These are phyloP conservation scores for Lachancea mirantina DNA, from an alignment of 805 yeast genomes.

Conservation along the genomic window DNA sequence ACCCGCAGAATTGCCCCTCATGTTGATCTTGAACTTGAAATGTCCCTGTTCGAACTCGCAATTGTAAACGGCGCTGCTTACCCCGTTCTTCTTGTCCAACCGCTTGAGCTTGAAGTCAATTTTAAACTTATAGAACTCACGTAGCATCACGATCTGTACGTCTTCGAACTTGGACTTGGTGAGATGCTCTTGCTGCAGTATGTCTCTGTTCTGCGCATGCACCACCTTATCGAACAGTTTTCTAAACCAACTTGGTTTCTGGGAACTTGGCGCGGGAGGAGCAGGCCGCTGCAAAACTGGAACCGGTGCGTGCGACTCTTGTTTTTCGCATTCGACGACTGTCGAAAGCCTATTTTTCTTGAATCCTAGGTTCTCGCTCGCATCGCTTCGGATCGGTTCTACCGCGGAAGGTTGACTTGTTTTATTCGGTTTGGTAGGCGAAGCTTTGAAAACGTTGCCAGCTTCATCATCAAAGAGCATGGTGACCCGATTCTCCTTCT, in stretches of 20 bases:
- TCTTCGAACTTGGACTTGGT: constrained; percentile 26
- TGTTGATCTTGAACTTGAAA: constrained; percentile 24
- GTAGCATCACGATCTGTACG: constrained; percentile 22
- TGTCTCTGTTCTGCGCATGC: constrained; percentile 5
- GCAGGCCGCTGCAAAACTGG: constrained; percentile 4
- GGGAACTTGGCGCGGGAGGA: constrained; percentile 3
- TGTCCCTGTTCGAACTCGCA: constrained; percentile 25
- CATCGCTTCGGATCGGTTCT: neutral
- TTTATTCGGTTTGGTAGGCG: constrained; percentile 2
- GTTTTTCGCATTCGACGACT: constrained; percentile 5
- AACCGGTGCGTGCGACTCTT: neutral
- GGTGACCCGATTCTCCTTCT: constrained; percentile 18
- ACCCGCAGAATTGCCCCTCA: constrained; percentile 10
- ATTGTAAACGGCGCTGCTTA: constrained; percentile 23
- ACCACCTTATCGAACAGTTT: constrained; percentile 19
- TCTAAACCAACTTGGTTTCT: constrained; percentile 20
- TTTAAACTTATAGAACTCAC: constrained; percentile 23
- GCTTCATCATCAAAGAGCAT: constrained; percentile 26
- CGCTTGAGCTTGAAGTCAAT: constrained; percentile 21
- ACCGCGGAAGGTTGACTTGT: neutral
- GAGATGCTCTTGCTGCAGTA: constrained; percentile 16
- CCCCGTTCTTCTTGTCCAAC: constrained; percentile 14
- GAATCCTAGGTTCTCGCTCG: neutral
- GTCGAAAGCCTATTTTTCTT: constrained; percentile 4
- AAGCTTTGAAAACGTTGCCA: constrained; percentile 9